A percentile compares a stretch with the other conserved stretches of the same genome.
These are phyloP conservation scores for Colletotrichum lini DNA, from an alignment of 2,329 filamentous ascomycete genomes.

Conservation along the genomic window DNA sequence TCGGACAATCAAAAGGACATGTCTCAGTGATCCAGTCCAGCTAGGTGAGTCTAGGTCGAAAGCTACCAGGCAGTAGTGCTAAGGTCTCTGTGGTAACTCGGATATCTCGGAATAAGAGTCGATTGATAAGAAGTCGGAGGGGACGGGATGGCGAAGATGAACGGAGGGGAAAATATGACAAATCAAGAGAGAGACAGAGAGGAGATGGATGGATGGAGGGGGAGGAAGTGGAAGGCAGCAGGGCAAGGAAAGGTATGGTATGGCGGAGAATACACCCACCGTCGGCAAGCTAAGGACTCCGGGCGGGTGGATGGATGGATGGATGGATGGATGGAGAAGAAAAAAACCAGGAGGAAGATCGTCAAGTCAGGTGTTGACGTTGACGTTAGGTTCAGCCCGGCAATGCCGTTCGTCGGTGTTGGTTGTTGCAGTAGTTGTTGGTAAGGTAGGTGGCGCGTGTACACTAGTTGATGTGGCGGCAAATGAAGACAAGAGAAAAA, in stretches of 20 bases:
- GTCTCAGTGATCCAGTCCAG: neutral
- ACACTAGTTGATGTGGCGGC: neutral
- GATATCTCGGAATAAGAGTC: conserved; percentile 27
- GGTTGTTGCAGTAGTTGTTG: neutral
- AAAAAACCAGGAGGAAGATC: neutral
- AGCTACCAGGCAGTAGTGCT: conserved; percentile 7
- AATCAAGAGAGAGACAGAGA: conserved; percentile 14
- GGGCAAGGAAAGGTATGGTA: neutral
- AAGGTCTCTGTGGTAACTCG: conserved; percentile 7
- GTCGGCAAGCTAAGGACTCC: conserved; percentile 17
- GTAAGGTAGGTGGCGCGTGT: neutral
- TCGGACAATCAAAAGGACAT: conserved; percentile 11
- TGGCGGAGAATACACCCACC: neutral
- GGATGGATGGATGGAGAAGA: too few relatives aligned
- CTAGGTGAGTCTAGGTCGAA: neutral
- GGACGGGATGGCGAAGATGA: conserved; percentile 2
- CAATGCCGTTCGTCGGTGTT: conserved; percentile 14
- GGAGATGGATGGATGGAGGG: neutral
- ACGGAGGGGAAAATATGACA: conserved; percentile 22
- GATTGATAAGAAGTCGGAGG: conserved; percentile 17
- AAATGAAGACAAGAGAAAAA: too few relatives aligned
- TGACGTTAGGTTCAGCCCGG: conserved; percentile 21
- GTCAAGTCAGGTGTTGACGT: conserved; percentile 29
- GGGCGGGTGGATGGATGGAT: conserved; percentile 1
- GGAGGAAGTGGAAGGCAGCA: neutral